Evolutionary conservation across 257 asterid genomes (phyloP), one percentile per base, ranked within the genome.

Genomic region (Nemophila menziesii): DNA sequence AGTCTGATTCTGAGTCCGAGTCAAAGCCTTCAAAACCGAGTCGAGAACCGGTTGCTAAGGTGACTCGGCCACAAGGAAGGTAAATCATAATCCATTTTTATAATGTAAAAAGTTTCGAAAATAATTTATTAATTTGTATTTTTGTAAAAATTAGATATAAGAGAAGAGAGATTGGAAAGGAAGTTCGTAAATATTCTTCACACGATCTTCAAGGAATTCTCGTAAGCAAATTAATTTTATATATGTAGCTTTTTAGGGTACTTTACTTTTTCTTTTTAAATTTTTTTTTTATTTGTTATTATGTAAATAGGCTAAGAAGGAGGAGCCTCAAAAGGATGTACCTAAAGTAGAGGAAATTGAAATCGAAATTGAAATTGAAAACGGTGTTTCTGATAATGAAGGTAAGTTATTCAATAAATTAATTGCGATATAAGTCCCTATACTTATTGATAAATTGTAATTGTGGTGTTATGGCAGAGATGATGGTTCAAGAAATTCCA

Each of bases 51-150:
- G 71, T 57, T 59, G 57, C 54, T 18, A 90, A 90, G 75, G 68
- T 58, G 56, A 77, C 98, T 41, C 75, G 96, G 43, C 94, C 94
- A 20, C 98, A 81, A 66, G 98, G 98, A 67, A 85, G 98, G 96
- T 90, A 29, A 54, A 70, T 55, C 14, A 14, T 24, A 26, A 10
- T 6, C 39, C 12, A 22, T 26, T 41, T 9, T 39, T 33, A 13
- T 20, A 5, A 8, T 20, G 5, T 20, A 16, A 2, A 10, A 8
- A 7, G 8, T 11, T 15, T 24, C 20, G 18, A 27, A 8, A 14
- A 39, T 45, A 26, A 9, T 40, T n/a, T 39, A 11, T 17, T 12
- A 14, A 16, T 2, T 12, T 16, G 19, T 39, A 10, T 8, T 27
- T 0, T 39, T 43, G n/a, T 16, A 43, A 42, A 8, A 47, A 15